Conservation (phyloP, 202 grass and related monocot genomes). For the Setaria italica region DNA sequence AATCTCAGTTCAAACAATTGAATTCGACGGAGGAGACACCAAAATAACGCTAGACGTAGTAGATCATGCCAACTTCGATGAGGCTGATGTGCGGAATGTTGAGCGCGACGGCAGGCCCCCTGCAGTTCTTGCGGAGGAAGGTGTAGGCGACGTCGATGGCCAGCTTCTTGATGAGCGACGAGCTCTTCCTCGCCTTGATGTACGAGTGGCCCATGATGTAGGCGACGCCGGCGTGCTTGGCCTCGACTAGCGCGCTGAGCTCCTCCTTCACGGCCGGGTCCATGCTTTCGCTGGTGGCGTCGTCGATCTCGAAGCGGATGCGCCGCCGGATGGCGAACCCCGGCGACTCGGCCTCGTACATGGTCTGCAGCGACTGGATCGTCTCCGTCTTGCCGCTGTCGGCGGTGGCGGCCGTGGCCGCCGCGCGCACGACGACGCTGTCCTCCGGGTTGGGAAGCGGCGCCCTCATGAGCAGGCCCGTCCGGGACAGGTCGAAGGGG, state of each 20-base stretch:
- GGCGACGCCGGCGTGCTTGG: constrained; percentile 66
- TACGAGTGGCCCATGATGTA: constrained; percentile 84
- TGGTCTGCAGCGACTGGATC: constrained; percentile 55
- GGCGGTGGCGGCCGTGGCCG: not conserved
- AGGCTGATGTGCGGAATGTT: constrained; percentile 80
- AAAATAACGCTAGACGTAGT: constrained; percentile 63
- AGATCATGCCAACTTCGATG: constrained; percentile 89
- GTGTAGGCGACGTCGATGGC: constrained; percentile 63
- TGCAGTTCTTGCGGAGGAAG: constrained; percentile 78
- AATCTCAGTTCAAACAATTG: not conserved
- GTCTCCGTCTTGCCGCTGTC: constrained; percentile 54
- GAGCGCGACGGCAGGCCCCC: constrained; percentile 66
- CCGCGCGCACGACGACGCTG: constrained; percentile 42
- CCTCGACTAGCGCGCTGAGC: constrained; percentile 54
- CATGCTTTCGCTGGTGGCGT: constrained; percentile 1
- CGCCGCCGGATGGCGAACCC: constrained; percentile 38
- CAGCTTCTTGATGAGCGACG: constrained; percentile 69
- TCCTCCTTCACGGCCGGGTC: constrained; percentile 53
- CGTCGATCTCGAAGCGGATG: constrained; percentile 60
- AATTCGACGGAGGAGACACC: not conserved
- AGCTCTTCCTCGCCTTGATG: constrained; percentile 73
- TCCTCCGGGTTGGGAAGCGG: constrained; percentile 27
- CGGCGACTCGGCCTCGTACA: constrained; percentile 68
- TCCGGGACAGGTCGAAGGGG: constrained; percentile 37
- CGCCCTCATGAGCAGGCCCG: constrained; percentile 44